These are phyloP conservation scores for Trypanosoma melophagium DNA, from an alignment of 208 protist species.

Conservation along the genomic window DNA sequence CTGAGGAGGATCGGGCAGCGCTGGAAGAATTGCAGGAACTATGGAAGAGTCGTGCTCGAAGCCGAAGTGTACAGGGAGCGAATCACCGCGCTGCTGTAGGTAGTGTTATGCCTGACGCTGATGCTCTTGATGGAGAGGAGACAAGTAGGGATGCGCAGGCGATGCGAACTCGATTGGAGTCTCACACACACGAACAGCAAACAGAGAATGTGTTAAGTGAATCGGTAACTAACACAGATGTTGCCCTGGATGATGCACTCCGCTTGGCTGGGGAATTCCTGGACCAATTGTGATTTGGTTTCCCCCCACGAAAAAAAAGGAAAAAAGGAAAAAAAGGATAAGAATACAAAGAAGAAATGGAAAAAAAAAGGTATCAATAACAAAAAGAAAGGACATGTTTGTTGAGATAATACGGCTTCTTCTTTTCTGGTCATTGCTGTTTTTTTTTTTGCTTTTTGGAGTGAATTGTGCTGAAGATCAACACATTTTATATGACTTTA, in stretches of 20 bases:
- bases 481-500: too few relatives aligned
- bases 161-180: conserved; percentile 8
- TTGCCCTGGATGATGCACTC: conserved; percentile 63
- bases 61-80: conserved; percentile 56
- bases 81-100: conserved; percentile 43
- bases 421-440: neutral
- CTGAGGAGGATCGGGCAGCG: conserved; percentile 64
- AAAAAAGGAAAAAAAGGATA: neutral
- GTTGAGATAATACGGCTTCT: neutral
- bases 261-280: conserved; percentile 77
- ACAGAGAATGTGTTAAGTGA: conserved; percentile 22
- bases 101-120: conserved; percentile 17
- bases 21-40: conserved; percentile 83
- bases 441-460: neutral
- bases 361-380: neutral
- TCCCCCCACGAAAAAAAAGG: neutral
- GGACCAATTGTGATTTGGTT: conserved; percentile 39
- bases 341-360: neutral
- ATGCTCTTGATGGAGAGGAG: neutral
- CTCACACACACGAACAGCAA: neutral
- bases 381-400: neutral
- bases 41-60: conserved; percentile 65
- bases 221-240: conserved; percentile 32
- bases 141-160: neutral
- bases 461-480: too few relatives aligned